Evolutionary conservation across 2,329 filamentous ascomycete genomes (phyloP), one percentile per base, ranked within the genome.

Genomic region (Claviceps sp.): DNA sequence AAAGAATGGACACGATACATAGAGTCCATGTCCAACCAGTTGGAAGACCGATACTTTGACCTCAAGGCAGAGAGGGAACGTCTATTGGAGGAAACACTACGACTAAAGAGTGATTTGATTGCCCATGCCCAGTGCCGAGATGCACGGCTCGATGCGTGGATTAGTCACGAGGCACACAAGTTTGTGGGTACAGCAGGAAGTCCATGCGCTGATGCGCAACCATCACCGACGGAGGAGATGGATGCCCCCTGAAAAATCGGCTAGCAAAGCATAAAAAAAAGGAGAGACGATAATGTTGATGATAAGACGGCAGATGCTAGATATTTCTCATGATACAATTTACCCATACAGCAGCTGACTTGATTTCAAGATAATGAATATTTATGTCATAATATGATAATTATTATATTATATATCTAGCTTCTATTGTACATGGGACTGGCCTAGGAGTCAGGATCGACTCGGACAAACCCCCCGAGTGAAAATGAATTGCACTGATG

Each of bases 101-200:
- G 17, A 30, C 42, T 50, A 6, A 50, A 50, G 49, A 50, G 8
- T 22, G 42, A 46, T 14, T 30, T 50, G 30, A 50, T 50, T 10
- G 22, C 30, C 41, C 49, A 50, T 26, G 49, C 49, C 39, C 38
- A 43, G 14, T 50, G 49, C 22, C 17, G 26, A 8, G 49, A 50
- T 34, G 26, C 39, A 5, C 39, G 42, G 10, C 39, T 50, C 5
- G 49, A 50, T 17, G 49, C 49, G 24, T 50, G 49, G 49, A 50
- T 50, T 34, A 43, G 24, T 34, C 45, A 43, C 41, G 49, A 50
- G 30, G 49, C 49, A 22, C 26, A 30, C 39, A 50, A 45, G 39
- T 50, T 50, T 17, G 49, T 43, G 16, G 8, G 41, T 16, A 14
- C 26, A 19, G 19, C 49, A 16, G 26, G 34, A n/a, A 26, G n/a